Evolutionary conservation across 805 yeast species (phyloP).

Genomic region (Hanseniaspora singularis): DNA sequence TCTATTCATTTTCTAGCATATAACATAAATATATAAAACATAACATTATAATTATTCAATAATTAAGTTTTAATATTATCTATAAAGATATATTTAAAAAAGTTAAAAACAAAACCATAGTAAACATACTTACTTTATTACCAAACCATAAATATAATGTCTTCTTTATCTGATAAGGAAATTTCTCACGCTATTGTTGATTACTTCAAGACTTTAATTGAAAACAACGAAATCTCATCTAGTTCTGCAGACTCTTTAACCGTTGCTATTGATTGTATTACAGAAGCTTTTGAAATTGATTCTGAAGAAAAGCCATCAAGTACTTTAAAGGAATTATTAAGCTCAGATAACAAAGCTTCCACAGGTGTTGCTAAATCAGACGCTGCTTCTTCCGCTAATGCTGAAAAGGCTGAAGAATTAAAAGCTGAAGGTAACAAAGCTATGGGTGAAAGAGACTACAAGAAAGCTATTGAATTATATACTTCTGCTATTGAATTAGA

Average conservation of each 20-base stretch:
- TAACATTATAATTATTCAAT: no score
- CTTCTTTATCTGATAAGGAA: constrained; percentile 38
- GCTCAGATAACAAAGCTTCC: no score
- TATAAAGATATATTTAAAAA: no score
- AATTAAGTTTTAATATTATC: no score
- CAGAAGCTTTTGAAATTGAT: constrained; percentile 68
- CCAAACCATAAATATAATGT: constrained; percentile 30
- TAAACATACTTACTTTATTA: not conserved
- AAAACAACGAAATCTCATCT: constrained; percentile 52
- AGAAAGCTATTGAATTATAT: constrained; percentile 62
- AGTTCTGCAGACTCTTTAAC: constrained; percentile 83
- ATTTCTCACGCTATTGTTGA: constrained; percentile 63
- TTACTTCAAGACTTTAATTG: constrained; percentile 49
- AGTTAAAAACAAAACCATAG: no score
- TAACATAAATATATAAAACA: no score
- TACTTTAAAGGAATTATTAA: constrained; percentile 34
- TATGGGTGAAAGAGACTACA: constrained; percentile 66
- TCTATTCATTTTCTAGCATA: no score
- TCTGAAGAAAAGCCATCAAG: constrained; percentile 35
- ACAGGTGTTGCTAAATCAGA: constrained; percentile 22
- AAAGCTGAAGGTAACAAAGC: constrained; percentile 83
- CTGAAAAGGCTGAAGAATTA: constrained; percentile 67
- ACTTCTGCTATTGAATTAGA: constrained; percentile 64
- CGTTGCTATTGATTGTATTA: constrained; percentile 84
- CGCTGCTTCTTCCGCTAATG: constrained; percentile 35